These are phyloP conservation scores for Blastobotrys persicus DNA, from an alignment of 1,139 yeast species.

Conservation along the genomic window DNA sequence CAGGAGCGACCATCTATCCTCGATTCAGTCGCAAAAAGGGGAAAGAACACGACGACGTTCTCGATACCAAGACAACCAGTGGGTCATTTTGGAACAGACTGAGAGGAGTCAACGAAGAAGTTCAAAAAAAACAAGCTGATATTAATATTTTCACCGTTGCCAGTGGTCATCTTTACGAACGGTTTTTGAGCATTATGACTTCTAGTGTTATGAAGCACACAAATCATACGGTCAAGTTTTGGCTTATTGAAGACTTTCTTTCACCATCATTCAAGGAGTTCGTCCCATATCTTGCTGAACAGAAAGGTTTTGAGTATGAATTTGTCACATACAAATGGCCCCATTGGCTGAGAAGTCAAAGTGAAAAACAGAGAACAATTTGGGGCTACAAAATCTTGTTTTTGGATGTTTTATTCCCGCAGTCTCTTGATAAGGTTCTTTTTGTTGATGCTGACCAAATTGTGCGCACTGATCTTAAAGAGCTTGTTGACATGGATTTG, in stretches of 20 bases:
- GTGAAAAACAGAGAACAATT: slow-evolving; percentile 71
- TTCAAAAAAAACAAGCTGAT: slow-evolving; percentile 43
- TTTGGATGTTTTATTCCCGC: slow-evolving; percentile 84
- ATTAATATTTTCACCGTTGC: slow-evolving; percentile 84
- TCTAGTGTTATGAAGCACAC: slow-evolving; percentile 68
- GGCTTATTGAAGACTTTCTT: slow-evolving; percentile 80
- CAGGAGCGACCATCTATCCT: slow-evolving; percentile 51
- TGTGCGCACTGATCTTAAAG: slow-evolving; percentile 69
- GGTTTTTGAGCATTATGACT: slow-evolving; percentile 72
- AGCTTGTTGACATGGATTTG: slow-evolving; percentile 61
- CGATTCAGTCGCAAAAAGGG: slow-evolving; percentile 46
- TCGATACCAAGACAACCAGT: slow-evolving; percentile 23
- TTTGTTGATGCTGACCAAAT: slow-evolving; percentile 87
- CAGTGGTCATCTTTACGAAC: slow-evolving; percentile 74
- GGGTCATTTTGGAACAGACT: slow-evolving; percentile 13
- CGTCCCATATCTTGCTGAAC: slow-evolving; percentile 60
- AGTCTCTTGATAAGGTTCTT: slow-evolving; percentile 65
- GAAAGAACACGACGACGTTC: slow-evolving; percentile 41
- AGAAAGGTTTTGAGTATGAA: slow-evolving; percentile 63
- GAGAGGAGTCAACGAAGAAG: slow-evolving; percentile 3
- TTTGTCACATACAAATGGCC: slow-evolving; percentile 90
- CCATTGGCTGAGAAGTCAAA: slow-evolving; percentile 73
- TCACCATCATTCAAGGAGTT: slow-evolving; percentile 64
- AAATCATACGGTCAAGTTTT: slow-evolving; percentile 65
- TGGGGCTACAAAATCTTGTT: slow-evolving; percentile 90